These are phyloP conservation scores for Ceratobasidium sp. DNA, from an alignment of 1,284 basidiomycete genomes.

Conservation along the genomic window DNA sequence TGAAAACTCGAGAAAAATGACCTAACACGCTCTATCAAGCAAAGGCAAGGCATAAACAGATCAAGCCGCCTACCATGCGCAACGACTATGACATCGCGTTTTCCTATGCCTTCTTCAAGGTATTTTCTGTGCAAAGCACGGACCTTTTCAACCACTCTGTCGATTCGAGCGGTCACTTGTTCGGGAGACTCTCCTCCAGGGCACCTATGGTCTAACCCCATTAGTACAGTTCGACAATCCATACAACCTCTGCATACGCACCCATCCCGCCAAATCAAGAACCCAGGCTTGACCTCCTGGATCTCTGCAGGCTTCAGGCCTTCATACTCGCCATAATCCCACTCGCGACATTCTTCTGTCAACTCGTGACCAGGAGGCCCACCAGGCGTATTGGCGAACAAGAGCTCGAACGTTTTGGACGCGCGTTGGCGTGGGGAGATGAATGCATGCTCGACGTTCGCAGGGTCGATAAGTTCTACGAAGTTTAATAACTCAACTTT, in stretches of 20 bases:
- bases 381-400: conserved; percentile 47
- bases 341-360: conserved; percentile 51
- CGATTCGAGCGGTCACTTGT: conserved; percentile 30
- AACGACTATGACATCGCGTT: conserved; percentile 37
- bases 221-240: neutral
- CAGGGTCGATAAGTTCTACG: conserved; percentile 59
- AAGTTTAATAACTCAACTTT: neutral
- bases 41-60: neutral
- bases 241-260: conserved; percentile 27
- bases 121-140: conserved; percentile 27
- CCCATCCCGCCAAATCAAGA: conserved; percentile 59
- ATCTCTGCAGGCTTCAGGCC: conserved; percentile 58
- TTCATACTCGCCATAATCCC: conserved; percentile 61
- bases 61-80: conserved; percentile 18
- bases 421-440: conserved; percentile 60
- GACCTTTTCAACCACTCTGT: conserved; percentile 28
- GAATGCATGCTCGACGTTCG: conserved; percentile 56
- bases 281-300: conserved; percentile 54
- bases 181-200: conserved; percentile 37
- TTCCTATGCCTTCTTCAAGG: conserved; percentile 26
- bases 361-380: conserved; percentile 23
- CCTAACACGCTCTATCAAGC: neutral
- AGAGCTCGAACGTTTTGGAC: conserved; percentile 57
- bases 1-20: conserved; percentile 39
- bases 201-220: neutral